Base-by-base conservation (phyloP, 73 alveolate genomes). In the Symbiodinium pilosum region DNA sequence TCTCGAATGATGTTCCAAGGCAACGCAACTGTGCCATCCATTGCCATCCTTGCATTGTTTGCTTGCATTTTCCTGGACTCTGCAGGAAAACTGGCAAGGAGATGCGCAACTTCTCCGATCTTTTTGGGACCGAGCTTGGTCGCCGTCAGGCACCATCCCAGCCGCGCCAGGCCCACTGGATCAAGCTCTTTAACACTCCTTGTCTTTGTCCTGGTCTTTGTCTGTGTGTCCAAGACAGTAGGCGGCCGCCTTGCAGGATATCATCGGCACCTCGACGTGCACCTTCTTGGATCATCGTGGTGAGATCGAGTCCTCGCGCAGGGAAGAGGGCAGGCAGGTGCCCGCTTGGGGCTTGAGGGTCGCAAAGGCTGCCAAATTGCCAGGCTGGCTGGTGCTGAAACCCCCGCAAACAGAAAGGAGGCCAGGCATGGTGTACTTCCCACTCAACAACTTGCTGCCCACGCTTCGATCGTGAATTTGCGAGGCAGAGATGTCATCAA, bases 101-200 rank as follows among this genome's bases (percentile, higher is more conserved):
- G 43, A 89, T 89, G 95, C 95, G 95, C 34, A 89, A 89, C 51
- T 89, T 36, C 73, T 89, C 95, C 38, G 95, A 89, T 69, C 95
- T 89, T 39, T 89, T 89, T 32, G 95, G 95, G 39, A 41, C 86
- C 24, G 95, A 89, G 71, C 40, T 89, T 86, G 95, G 95, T 39
- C 86, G 95, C 18, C 87, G 95, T 24, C 44, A 59, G 9, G 47
- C 73, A 42, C 87, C 86, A 47, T 64, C 47, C 47, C 47, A 56
- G 30, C 69, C 38, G 83, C 95, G 95, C 43, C 85, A 73, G 85
- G 85, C 85, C 12, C 44, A n/a, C n/a, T 52, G 69, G 28, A n/a
- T n/a, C n/a, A n/a, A n/a, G n/a, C n/a, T n/a, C n/a, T n/a, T n/a
- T n/a, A n/a, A n/a, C n/a, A n/a, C n/a, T n/a, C n/a, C n/a, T n/a